These are phyloP conservation scores for Fagus crenata DNA, from an alignment of 306 rosid species.

Conservation along the genomic window DNA sequence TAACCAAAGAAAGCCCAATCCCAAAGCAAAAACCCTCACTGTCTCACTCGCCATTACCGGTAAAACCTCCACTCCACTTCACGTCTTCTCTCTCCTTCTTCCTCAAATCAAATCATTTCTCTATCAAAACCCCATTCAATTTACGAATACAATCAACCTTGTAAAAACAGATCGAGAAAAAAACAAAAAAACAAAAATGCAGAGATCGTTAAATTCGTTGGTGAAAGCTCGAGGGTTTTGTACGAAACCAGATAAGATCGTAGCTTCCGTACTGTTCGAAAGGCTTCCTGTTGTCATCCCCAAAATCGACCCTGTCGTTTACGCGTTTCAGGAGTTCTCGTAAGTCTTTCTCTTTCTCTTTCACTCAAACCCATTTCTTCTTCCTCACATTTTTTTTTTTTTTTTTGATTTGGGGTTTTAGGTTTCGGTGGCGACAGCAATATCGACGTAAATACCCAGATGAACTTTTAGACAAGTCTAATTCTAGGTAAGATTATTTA, in stretches of 20 bases:
- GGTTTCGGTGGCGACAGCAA: slow-evolving; percentile 90
- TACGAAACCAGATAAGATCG: slow-evolving; percentile 61
- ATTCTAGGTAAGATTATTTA: slow-evolving; percentile 59
- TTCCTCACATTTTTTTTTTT: not conserved
- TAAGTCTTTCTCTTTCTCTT: slow-evolving; percentile 15
- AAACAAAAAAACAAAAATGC: slow-evolving; percentile 43
- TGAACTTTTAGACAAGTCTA: slow-evolving; percentile 75
- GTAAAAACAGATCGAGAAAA: slow-evolving; percentile 15
- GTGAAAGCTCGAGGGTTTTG: slow-evolving; percentile 50
- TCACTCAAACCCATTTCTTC: too few species aligned
- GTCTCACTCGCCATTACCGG: not conserved
- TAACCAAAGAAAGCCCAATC: not conserved
- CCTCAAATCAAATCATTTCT: not conserved
- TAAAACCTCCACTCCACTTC: not conserved
- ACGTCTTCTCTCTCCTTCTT: not conserved
- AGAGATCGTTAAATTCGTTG: slow-evolving; percentile 39
- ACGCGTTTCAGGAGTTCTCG: slow-evolving; percentile 93
- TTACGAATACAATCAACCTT: not conserved
- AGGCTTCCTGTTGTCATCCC: slow-evolving; percentile 88
- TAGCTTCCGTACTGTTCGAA: slow-evolving; percentile 91
- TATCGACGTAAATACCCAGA: slow-evolving; percentile 81
- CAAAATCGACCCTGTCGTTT: slow-evolving; percentile 80
- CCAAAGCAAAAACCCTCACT: not conserved
- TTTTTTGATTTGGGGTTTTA: slow-evolving; percentile 20
- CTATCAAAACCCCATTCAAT: not conserved